Base-by-base conservation (phyloP, 2,329 filamentous ascomycete species). In the Calonectria pteridis region DNA sequence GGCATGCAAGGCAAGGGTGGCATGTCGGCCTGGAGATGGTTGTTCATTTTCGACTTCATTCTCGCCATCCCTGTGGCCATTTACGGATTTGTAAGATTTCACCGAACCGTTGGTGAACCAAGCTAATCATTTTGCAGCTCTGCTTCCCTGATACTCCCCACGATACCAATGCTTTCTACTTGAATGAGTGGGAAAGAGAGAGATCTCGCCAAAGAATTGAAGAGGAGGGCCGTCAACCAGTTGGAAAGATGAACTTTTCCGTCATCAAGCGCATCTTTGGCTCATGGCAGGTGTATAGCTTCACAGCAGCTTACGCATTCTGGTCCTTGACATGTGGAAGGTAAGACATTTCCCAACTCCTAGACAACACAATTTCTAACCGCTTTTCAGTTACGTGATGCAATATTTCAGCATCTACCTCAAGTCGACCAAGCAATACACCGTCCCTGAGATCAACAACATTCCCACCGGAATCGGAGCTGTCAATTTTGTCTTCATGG, bases 191-290 rank as follows among this genome's bases (percentile, higher is more conserved):
- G 75, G 94, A 96, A 82, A 88, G 89, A 29, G 87, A 90, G 70
- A 89, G 93, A 49, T 92, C 94, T 74, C 87, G 89, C 18, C 89
- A 93, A 58, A 89, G 94, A 75, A 96, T 96, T 80, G 89, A 93
- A 76, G 89, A 91, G 67, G 86, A 87, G 53, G 86, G 85, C 23
- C 82, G 84, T 63, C 82, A 80, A 62, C 85, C 84, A 4, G 74
- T 78, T 2, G 83, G 84, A 1, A 84, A 84, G 74, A 79, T 86
- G 68, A 79, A 86, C 66, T 76, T 70, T 68, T 51, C 70, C 37
- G 82, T 87, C 26, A 73, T 86, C 67, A 78, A 79, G 59, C 83
- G 85, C 69, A 84, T 87, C 69, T 83, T 84, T 69, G 74, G 74
- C 1, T 84, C 83, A 1, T 88, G 86, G 86, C 85, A 87, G 74